Base-by-base conservation (phyloP, 208 protist genomes). In the Plasmodiophora brassicae region DNA sequence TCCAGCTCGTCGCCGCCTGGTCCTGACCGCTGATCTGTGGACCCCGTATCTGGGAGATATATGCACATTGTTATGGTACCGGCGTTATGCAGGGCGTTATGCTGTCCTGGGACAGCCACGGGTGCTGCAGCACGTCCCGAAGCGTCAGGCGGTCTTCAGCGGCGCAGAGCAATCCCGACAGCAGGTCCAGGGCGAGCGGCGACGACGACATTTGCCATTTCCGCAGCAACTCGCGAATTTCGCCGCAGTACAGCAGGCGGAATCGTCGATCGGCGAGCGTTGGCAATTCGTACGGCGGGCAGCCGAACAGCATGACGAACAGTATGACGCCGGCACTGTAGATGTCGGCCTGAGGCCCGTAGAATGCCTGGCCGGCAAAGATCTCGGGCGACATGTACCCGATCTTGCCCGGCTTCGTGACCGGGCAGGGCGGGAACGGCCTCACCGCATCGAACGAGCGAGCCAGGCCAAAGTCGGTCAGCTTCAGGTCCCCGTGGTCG, bases 241-340 rank as follows among this genome's bases (percentile, higher is more conserved):
- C 45, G 45, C 83, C 83, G 45, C 39, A 54, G 83, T 46, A 53
- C 1, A 86, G 10, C 1, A 86, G 83, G 20, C 44, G 1, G 45
- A 86, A 86, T 20, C 83, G 10, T 5, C 5, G 38, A 46, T 86
- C 83, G 83, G 44, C 28, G 38, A n/a, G 83, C 20, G 83, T 53
- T 1, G 83, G 28, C 20, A 53, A 53, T 86, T 86, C 8, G 32
- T 53, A 86, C n/a, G 83, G 83, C 32, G 83, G 83, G 41, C 38
- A 45, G 25, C 83, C 83, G 44, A 53, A 54, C 39, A 86, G n/a
- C 83, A 86, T 86, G 20, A 86, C n/a, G 45, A 86, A 86, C 25
- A 86, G 83, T 45, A 86, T 45, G 1, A 86, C 83, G 1, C 83
- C 83, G 45, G 45, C 5, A 46, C 83, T 86, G 41, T 54, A 86